phyloP scores from a whole-genome alignment of 179 eudicot species.

The Heliamphora pulchella region DNA sequence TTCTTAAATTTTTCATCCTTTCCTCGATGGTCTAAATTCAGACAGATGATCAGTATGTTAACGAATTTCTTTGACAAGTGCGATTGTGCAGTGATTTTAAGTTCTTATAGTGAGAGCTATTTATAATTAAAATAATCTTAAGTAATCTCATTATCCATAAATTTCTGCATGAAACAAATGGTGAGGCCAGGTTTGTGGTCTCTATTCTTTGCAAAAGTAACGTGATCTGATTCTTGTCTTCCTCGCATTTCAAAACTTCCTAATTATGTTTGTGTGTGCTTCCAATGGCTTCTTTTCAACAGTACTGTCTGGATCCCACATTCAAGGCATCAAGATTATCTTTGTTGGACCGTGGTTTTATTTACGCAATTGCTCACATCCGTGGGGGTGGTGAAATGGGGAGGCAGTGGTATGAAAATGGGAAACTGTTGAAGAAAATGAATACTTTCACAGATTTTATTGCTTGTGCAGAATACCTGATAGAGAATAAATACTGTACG shows the following conservation, averaged over 20 bases:
- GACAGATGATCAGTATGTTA: not conserved
- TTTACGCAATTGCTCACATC: constrained; percentile 66
- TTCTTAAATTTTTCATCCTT: not conserved
- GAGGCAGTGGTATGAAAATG: constrained; percentile 90
- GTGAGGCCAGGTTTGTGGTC: not conserved
- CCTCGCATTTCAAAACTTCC: constrained; percentile 5
- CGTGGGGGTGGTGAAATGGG: constrained; percentile 99
- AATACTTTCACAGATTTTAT: constrained; percentile 92
- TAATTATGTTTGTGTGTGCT: constrained; percentile 14
- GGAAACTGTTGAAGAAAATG: constrained; percentile 63
- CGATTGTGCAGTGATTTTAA: not conserved
- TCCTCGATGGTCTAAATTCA: not conserved
- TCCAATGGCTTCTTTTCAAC: constrained; percentile 24
- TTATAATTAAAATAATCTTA: not conserved
- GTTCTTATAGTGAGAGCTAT: not conserved
- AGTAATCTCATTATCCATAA: not conserved
- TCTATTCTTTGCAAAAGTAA: not conserved
- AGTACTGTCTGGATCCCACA: constrained; percentile 58
- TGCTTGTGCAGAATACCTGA: constrained; percentile 68
- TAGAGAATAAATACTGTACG: constrained; percentile 68
- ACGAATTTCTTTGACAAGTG: not conserved
- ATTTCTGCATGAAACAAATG: not conserved
- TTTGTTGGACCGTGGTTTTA: constrained; percentile 81
- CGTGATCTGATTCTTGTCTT: constrained; percentile 1
- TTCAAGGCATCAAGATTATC: constrained; percentile 70